These are phyloP conservation scores for Sapria himalayana DNA, from an alignment of 345 rosid genomes.

Conservation along the genomic window DNA sequence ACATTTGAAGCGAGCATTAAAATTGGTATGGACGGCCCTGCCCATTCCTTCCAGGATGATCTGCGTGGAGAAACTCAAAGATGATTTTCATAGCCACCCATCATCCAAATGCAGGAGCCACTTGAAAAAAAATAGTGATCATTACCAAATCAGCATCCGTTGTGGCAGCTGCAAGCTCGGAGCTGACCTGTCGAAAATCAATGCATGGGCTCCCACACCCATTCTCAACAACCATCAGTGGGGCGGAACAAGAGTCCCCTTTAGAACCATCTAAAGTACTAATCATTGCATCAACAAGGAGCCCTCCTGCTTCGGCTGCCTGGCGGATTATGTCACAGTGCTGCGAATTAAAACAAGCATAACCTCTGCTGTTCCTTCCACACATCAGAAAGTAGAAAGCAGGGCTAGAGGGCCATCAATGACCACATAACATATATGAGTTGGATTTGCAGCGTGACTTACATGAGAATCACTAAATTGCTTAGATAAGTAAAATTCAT, in stretches of 20 bases:
- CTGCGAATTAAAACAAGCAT: conserved; percentile 23
- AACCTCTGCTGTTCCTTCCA: no score
- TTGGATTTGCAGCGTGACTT: no score
- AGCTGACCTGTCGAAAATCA: conserved; percentile 95
- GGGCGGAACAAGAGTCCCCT: conserved; percentile 45
- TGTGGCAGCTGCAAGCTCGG: conserved; percentile 92
- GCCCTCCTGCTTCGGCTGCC: conserved; percentile 93
- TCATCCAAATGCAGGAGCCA: no score
- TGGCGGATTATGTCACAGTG: conserved; percentile 85
- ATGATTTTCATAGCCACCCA: no score
- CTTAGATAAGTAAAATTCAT: no score
- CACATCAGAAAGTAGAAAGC: no score
- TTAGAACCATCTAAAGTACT: conserved; percentile 36
- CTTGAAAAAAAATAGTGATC: no score
- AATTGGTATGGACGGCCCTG: conserved; percentile 84
- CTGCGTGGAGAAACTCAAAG: conserved; percentile 25
- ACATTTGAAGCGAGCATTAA: conserved; percentile 59
- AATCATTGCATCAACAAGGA: conserved; percentile 83
- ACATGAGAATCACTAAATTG: no score
- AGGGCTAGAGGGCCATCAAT: no score
- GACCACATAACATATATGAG: no score
- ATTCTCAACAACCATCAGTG: conserved; percentile 95
- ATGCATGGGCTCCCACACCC: conserved; percentile 99
- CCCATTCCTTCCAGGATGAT: conserved; percentile 97
- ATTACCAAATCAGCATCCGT: conserved; percentile 94